phyloP scores from a whole-genome alignment of 345 rosid genomes.

The Streptanthus diversifolius region DNA sequence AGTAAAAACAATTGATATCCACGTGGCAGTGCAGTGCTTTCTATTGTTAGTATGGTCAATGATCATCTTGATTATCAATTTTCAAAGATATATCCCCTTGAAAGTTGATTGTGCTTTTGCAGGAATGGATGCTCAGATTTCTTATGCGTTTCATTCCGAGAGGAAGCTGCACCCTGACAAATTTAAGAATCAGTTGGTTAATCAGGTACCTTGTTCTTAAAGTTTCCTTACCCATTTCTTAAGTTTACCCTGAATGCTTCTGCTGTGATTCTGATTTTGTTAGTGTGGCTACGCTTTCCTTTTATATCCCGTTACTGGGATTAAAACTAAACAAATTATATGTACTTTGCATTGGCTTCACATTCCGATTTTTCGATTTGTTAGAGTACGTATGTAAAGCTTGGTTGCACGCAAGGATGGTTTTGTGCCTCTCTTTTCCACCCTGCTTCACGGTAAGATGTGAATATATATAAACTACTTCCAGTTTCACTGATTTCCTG shows the following conservation, averaged over 20 bases:
- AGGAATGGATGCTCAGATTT: constrained; percentile 99
- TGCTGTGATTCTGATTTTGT: neutral
- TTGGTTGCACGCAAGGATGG: constrained; percentile 96
- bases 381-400: constrained; percentile 82
- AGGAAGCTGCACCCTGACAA: constrained; percentile 84
- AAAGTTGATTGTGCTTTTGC: constrained; percentile 19
- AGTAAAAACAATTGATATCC: neutral
- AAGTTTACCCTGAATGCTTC: neutral
- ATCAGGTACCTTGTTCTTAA: constrained; percentile 63
- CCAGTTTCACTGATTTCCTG: neutral
- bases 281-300: constrained; percentile 3
- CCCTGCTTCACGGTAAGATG: constrained; percentile 59
- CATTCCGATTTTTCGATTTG: neutral
- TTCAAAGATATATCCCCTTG: neutral
- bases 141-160: constrained; percentile 85
- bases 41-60: neutral
- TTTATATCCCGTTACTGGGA: neutral
- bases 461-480: neutral
- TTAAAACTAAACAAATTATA: neutral
- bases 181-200: constrained; percentile 78
- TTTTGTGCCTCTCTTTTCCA: constrained; percentile 71
- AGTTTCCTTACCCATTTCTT: neutral
- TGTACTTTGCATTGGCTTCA: constrained; percentile 8
- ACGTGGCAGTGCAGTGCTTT: neutral
- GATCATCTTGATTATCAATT: constrained; percentile 1